Base-by-base conservation (phyloP, 768 basidiomycete species). In the Coprinopsis cinerea region DNA sequence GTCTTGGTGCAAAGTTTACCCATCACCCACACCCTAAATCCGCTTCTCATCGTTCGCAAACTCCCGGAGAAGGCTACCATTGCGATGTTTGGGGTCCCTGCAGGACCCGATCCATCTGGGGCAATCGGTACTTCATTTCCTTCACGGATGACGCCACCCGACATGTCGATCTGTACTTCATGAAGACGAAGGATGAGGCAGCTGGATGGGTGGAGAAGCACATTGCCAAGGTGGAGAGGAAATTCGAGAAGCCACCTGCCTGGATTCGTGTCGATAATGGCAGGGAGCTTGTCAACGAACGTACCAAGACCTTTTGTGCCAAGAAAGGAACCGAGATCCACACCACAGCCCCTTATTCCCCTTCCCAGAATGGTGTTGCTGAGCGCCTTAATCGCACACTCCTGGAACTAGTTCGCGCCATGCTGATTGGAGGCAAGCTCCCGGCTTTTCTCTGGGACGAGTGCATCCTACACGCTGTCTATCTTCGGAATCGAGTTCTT, bases 291-390 rank as follows among this genome's bases (percentile, higher is more conserved):
- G 34, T 68, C 0, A 67, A 69, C 24, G 43, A 44, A 0, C 37
- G 49, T 1, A 34, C 67, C 9, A 57, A 53, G 32, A 13, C 40
- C 0, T 69, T 63, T 53, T 58, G 59, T 25, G 49, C 32, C 0
- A 3, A 43, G 0, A 51, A 57, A 1, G 68, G 70, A 0, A 68
- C 69, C 4, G 56, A 57, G 0, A 50, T 69, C 0, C 61, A 73
- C 14, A 57, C 54, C 0, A 67, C 62, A 0, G 62, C 61, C 2
- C 71, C 67, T 1, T 70, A 73, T 26, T 64, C 67, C 5, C 68
- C 67, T 0, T 54, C 64, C 0, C 67, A 72, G 23, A 74, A 73
- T 50, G 66, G 74, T 0, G 56, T 74, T 0, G 72, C 72, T 0
- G 71, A 78, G 26, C 7, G 43, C 9, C 26, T 44, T 0, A 53